Base-by-base conservation (phyloP, 225 moss, liverwort and hornwort species). In the Sphagnum contortum region DNA sequence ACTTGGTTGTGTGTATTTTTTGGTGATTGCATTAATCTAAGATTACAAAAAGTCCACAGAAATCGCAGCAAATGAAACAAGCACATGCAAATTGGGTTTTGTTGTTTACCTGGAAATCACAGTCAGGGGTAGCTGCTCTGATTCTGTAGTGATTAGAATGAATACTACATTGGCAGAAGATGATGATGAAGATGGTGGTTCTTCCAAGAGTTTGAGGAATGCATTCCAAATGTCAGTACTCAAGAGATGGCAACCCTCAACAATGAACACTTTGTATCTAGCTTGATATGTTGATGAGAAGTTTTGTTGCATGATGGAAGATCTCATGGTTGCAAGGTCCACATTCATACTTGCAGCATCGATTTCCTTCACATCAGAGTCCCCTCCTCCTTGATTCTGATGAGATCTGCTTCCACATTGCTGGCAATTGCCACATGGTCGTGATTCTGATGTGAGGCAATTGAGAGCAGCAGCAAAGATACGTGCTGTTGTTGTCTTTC, bases 241-340 rank as follows among this genome's bases (percentile, higher is more conserved):
- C 6, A 94, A 79, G 55, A 84, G 66, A 54, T 94, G 86, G 71
- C 93, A 94, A 47, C 82, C 88, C 64, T 94, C 93, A 64, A 94
- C 86, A 56, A 94, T 88, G 65, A 94, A 80, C 50, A 94, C 84
- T 68, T 77, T 84, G 73, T 73, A 88, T 8, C 86, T 79, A 44
- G 86, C 83, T 14, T 72, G 69, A 14, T 29, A 29, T 29, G 76
- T 71, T 12, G 88, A 84, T 3, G 64, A 67, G 72, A 90, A 74
- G 70, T 68, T 78, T 29, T 68, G 66, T 78, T 29, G 29, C 29
- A 29, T 29, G 29, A 29, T 29, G 29, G 29, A 29, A 8, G 77
- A 84, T 64, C 87, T 68, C 55, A 80, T 70, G 2, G 77, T 73
- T 7, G 77, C 84, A 60, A 95, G 67, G 9, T 77, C 87, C 66